Base-by-base conservation (phyloP, 176 grass and related monocot genomes). In the Aegilops umbellulata region DNA sequence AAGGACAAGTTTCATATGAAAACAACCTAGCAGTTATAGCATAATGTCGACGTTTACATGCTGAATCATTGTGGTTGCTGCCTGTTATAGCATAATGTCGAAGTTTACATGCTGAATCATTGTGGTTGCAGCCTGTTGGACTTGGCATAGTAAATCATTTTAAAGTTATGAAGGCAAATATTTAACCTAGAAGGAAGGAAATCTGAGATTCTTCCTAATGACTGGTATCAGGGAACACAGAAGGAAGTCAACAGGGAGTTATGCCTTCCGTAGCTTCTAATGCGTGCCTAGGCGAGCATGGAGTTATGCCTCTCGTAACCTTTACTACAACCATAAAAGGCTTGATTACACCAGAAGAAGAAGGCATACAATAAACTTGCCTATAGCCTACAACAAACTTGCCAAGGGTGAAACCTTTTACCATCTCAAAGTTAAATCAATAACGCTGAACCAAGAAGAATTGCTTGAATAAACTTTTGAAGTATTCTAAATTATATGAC, bases 401-500 rank as follows among this genome's bases (percentile, higher is more conserved):
- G 27, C 35, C 36, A 86, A 3, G 36, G 19, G 23, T 6, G 57
- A 38, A 63, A 75, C 69, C 47, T 82, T 23, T 70, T 64, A 62
- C 38, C 3, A 30, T 62, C 53, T 73, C 10, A 42, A 47, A 47
- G 46, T 84, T 72, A 55, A 84, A 84, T 79, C 29, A 83, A 22
- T 55, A 84, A 26, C 23, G 62, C 38, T 47, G 70, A 89, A 75
- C 22, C 24, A 74, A 80, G 39, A 88, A 61, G 26, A 36, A 19
- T 67, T 17, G 8, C 15, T 77, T 29, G 49, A 61, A 36, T 34
- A 31, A 84, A 27, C 16, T 69, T 58, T 42, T 58, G 16, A 82
- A 83, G 60, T 78, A 20, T 30, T 51, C 47, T 17, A 51, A 51
- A 16, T 51, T 51, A 51, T 17, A 51, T 51, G 15, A 17, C 47